Evolutionary conservation across 2,329 filamentous ascomycete genomes (phyloP), one percentile per base, ranked within the genome.

Genomic region (Alternaria rosae): DNA sequence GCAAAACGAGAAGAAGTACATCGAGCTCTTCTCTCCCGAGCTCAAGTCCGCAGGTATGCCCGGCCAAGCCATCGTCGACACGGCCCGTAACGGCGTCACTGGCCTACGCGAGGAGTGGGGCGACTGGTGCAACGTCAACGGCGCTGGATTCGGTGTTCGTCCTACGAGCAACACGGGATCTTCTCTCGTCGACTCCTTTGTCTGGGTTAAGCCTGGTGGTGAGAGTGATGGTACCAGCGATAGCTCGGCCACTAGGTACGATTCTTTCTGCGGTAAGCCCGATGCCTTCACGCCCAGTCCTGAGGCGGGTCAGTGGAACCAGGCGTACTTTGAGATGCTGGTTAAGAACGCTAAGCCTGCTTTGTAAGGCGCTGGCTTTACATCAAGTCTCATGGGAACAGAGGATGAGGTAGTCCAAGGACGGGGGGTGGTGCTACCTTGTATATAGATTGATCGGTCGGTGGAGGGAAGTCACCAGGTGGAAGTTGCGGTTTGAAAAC

Each of bases 181-280:
- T 62, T 73, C 79, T 2, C 80, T 88, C 23, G 82, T 85, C 21
- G 89, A 92, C 76, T 85, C 88, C 28, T 89, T 91, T 66, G 89
- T 91, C 61, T 91, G 89, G 89, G 82, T 91, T 70, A 91, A 91
- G 84, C 89, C 89, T 6, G 89, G 89, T 69, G 84, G 84, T 57
- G 84, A 86, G 75, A 81, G 80, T 20, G 84, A 86, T 66, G 84
- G 84, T 60, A 85, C 84, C 0, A 76, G 70, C 32, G 74, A 81
- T 57, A 61, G 71, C 3, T 61, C 57, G 20, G 83, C 87, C 5
- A 73, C 77, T 30, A 83, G 85, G 28, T 89, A 87, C 70, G 86
- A 88, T 74, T 78, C 78, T 47, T 83, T 85, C 80, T 89, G 88
- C 65, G 87, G 87, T 9, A 79, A 83, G 30, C 69, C 79, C 0